Base-by-base conservation (phyloP, 441 rosid species). In the Gossypium aridum region DNA sequence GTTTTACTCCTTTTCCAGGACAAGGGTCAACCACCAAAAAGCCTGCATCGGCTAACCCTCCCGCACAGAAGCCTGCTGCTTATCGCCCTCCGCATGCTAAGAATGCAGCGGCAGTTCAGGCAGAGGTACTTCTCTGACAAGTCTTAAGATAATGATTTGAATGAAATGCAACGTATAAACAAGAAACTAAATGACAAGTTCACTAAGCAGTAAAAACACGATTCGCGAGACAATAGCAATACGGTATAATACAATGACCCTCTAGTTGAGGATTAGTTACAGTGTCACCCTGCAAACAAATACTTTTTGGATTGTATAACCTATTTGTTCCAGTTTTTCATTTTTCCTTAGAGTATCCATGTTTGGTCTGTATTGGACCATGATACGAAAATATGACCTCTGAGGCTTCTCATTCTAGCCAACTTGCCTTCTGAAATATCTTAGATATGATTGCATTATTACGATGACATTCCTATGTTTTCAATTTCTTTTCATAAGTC, bases 71-170 rank as follows among this genome's bases (percentile, higher is more conserved):
- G 87, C 96, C 97, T n/a, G 90, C 91, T 63, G 97, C 94, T 60
- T 92, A 94, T 86, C 93, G 92, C 49, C 98, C 99, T 64, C 99
- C 98, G 0, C 94, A 92, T 80, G 96, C 99, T 51, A 94, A 91
- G 80, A 79, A 80, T 12, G 92, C 97, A 65, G 99, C 91, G 2
- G 88, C 88, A 25, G 66, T 89, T 78, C 96, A 89, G 83, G 93
- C 97, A 17, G 89, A 92, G 99, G 99, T 94, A 90, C 43, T 28
- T 14, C 45, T 55, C 61, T 59, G 14, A 43, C 75, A 9, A 23
- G 49, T 59, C 47, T 16, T 70, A 17, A 0, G 6, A 61, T 56
- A 25, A 16, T n/a, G 1, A 56, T 23, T 31, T 22, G 37, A 65
- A n/a, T 43, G 43, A 17, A 39, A 74, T 25, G 39, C 43, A 5